phyloP scores from a whole-genome alignment of 441 rosid genomes.

The Croton setiger region DNA sequence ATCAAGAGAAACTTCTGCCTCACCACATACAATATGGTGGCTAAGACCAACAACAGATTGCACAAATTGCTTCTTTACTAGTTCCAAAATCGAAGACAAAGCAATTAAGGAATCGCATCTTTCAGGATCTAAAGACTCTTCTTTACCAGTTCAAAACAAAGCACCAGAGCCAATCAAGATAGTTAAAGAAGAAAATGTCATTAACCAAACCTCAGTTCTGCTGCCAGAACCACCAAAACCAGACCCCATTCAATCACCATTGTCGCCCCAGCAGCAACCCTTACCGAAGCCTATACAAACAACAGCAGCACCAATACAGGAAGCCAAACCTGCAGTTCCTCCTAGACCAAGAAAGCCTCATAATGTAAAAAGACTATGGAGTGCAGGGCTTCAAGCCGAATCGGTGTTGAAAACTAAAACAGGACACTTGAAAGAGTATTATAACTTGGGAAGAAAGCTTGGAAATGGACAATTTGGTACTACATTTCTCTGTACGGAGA shows the following conservation, averaged over 20 bases:
- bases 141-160: slow-evolving; percentile 20
- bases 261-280: not conserved
- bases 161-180: slow-evolving; percentile 50
- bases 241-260: not conserved
- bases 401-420: slow-evolving; percentile 81
- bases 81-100: slow-evolving; percentile 18
- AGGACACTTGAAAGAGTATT: slow-evolving; percentile 67
- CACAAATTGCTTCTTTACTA: slow-evolving; percentile 14
- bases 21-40: slow-evolving; percentile 32
- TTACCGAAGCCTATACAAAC: not conserved
- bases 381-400: slow-evolving; percentile 61
- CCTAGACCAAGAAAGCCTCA: slow-evolving; percentile 39
- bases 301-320: slow-evolving; percentile 1
- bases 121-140: not conserved
- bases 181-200: slow-evolving; percentile 35
- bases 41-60: slow-evolving; percentile 24
- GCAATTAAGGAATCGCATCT: slow-evolving; percentile 15
- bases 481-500: slow-evolving; percentile 72
- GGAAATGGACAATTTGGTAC: slow-evolving; percentile 99
- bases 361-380: slow-evolving; percentile 50
- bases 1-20: slow-evolving; percentile 17
- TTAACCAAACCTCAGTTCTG: slow-evolving; percentile 5
- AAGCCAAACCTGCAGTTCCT: slow-evolving; percentile 23
- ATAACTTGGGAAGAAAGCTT: slow-evolving; percentile 79
- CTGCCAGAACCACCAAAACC: slow-evolving; percentile 5